These are phyloP conservation scores for Gaeumannomyces tritici DNA, from an alignment of 2,329 filamentous ascomycete species.

Conservation along the genomic window DNA sequence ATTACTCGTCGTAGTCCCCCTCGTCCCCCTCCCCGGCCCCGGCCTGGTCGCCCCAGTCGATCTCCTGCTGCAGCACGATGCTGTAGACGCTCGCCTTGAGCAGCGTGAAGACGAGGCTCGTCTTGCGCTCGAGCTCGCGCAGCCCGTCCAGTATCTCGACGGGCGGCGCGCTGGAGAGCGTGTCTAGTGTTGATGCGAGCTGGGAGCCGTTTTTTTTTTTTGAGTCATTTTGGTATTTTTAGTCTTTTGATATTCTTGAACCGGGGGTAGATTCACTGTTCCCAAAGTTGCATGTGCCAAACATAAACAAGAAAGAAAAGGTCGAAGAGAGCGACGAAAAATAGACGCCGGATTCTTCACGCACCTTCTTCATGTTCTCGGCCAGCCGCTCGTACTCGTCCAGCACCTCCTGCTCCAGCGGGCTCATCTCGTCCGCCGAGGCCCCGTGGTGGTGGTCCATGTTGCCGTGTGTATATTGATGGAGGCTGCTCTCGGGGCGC, in stretches of 20 bases:
- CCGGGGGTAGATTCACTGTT: no score
- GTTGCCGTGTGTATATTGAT: background rate
- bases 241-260: no score
- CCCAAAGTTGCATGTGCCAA: background rate
- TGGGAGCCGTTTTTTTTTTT: constrained; percentile 16
- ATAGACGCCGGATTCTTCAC: no score
- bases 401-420: constrained; percentile 86
- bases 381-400: constrained; percentile 86
- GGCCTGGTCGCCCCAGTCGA: constrained; percentile 49
- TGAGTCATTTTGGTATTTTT: background rate
- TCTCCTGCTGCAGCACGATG: constrained; percentile 96
- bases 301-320: background rate
- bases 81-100: constrained; percentile 98
- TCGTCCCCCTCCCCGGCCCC: background rate
- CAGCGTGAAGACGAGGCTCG: constrained; percentile 86
- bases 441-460: constrained; percentile 13
- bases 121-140: constrained; percentile 85
- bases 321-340: background rate
- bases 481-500: background rate
- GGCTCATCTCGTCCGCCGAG: constrained; percentile 46
- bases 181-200: constrained; percentile 51
- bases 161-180: constrained; percentile 60
- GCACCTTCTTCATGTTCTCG: constrained; percentile 83
- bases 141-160: constrained; percentile 80
- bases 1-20: background rate